Conservation (phyloP, 73 alveolate species). For the Paramecium sonneborni region DNA sequence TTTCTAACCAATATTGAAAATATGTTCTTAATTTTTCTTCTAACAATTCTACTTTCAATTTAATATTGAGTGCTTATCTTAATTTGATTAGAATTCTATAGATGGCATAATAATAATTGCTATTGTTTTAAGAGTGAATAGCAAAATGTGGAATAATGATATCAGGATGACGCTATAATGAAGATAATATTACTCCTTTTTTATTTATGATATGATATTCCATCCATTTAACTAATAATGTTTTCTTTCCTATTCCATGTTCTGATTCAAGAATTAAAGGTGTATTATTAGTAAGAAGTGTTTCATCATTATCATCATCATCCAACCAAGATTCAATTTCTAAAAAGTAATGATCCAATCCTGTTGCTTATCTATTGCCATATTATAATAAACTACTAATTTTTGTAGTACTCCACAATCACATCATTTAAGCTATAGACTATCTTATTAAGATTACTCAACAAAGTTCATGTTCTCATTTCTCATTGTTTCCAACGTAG, state of each 20-base stretch:
- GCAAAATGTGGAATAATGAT: constrained; percentile 53
- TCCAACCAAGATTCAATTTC: constrained; percentile 66
- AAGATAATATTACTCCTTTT: not conserved
- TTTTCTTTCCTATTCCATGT: constrained; percentile 76
- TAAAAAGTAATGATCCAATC: constrained; percentile 60
- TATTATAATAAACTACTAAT: not conserved
- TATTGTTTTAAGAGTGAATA: constrained; percentile 8
- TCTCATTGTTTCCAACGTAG: not conserved
- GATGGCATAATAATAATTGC: constrained; percentile 54
- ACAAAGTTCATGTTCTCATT: constrained; percentile 40
- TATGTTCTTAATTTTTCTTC: constrained; percentile 78
- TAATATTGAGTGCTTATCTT: constrained; percentile 70
- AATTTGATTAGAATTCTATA: constrained; percentile 27
- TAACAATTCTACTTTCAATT: constrained; percentile 72
- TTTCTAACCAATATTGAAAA: constrained; percentile 77
- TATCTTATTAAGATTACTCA: constrained; percentile 11
- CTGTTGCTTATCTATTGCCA: constrained; percentile 22
- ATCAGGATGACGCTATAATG: constrained; percentile 38
- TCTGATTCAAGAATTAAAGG: constrained; percentile 77
- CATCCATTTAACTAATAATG: constrained; percentile 74
- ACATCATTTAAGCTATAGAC: constrained; percentile 14
- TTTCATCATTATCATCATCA: constrained; percentile 11
- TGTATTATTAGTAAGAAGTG: constrained; percentile 42
- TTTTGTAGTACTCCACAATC: constrained; percentile 48
- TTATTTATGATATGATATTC: constrained; percentile 64